Base-by-base conservation (phyloP, 768 basidiomycete species). In the Austroboletus festivus region DNA sequence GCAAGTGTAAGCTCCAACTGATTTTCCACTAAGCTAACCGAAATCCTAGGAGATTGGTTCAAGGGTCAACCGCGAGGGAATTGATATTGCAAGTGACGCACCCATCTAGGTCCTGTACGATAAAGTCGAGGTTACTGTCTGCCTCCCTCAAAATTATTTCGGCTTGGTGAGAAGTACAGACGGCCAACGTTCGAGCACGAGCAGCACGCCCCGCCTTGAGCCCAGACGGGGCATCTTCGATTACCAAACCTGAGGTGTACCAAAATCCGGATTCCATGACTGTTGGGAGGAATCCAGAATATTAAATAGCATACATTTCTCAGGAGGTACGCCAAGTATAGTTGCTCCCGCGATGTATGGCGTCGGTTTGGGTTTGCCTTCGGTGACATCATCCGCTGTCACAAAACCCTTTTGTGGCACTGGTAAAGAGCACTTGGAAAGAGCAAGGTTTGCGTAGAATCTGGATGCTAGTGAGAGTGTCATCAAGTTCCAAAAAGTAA, bases 141-240 rank as follows among this genome's bases (percentile, higher is more conserved):
- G 48, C 55, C 63, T 42, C 82, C 76, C 11, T 74, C 79, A 34
- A 77, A 72, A 43, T 72, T 28, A 64, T 63, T 35, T 79, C 75
- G 16, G 80, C 71, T 21, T 76, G 60, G 46, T 92, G 87, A 5
- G 86, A 87, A 26, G 93, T 94, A 62, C 87, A 89, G 1, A 93
- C 88, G 1, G 86, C 93, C 13, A 95, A 75, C 0, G 86, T 88
- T 40, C 67, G 74, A 42, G 86, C 77, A 11, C 90, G 89, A 16
- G 90, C 86, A 7, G 86, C 83, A 40, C 77, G 78, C 19, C 91
- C 91, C 15, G 88, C 77, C 51, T 71, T 73, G 54, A 93, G 69
- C 3, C 93, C 93, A 13, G 89, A 85, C 4, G 91, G 86, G 2
- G 93, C 92, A 59, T 96, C 93, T 59, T 94, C 92, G 3, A 96